A percentile compares a stretch with the other conserved stretches of the same genome.
phyloP scores from a whole-genome alignment of 2,329 filamentous ascomycete species.

The Setomelanomma holmii region DNA sequence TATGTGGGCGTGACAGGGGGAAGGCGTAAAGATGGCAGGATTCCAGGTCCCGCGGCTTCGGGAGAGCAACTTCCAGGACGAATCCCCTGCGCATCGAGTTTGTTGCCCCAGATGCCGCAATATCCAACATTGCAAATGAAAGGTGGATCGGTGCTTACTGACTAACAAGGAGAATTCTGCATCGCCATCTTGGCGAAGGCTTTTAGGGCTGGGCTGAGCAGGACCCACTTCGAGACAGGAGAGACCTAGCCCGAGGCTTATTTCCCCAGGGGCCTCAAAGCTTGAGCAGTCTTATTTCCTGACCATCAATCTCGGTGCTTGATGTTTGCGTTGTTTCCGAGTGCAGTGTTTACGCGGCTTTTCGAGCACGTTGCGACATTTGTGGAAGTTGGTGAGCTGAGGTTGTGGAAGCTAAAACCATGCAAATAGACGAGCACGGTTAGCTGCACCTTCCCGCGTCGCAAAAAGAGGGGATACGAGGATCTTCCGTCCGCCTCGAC shows the following conservation, averaged over 20 bases:
- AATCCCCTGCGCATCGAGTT: too few relatives aligned
- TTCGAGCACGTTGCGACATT: background rate
- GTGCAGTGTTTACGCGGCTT: background rate
- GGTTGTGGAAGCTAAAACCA: conserved; percentile 10
- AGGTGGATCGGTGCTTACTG: background rate
- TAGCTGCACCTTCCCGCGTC: conserved; percentile 9
- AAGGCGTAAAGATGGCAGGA: too few relatives aligned
- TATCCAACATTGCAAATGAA: background rate
- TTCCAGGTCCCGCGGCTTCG: background rate
- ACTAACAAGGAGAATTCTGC: background rate
- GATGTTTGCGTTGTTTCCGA: conserved; percentile 10
- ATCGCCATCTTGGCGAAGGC: background rate
- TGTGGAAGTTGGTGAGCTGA: conserved; percentile 12
- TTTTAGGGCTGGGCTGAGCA: background rate
- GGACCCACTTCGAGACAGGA: background rate
- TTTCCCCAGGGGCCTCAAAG: background rate
- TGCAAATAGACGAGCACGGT: background rate
- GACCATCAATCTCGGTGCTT: conserved; percentile 11
- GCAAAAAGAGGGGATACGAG: conserved; percentile 15
- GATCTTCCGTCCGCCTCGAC: conserved; percentile 5
- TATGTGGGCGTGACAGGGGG: background rate
- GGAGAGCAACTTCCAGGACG: too few relatives aligned
- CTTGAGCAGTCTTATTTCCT: conserved; percentile 3
- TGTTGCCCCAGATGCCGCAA: background rate
- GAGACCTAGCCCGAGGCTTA: background rate